A percentile compares a stretch with the other conserved stretches of the same genome.
Conservation (phyloP, 164 flowering plant genomes). For the Santalum album region DNA sequence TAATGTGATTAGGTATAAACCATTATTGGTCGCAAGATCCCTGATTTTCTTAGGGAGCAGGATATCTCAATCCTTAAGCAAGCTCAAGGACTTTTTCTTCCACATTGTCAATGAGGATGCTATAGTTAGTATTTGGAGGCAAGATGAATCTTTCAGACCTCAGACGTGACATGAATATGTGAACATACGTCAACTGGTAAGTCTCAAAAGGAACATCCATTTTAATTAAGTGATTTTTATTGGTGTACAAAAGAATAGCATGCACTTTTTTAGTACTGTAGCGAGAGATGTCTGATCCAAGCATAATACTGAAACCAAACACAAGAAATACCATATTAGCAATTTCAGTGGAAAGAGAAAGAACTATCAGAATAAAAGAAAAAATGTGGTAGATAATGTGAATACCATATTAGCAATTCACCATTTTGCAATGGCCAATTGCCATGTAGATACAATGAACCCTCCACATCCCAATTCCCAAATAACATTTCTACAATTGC, state of each 20-base stretch:
- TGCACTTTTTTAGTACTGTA: slow-evolving; percentile 88
- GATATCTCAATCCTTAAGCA: slow-evolving; percentile 77
- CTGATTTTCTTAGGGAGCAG: slow-evolving; percentile 85
- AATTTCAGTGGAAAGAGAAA: too few species aligned
- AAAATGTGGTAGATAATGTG: too few species aligned
- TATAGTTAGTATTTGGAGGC: slow-evolving; percentile 88
- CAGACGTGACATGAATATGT: too few species aligned
- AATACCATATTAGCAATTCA: too few species aligned
- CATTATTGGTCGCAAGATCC: slow-evolving; percentile 80
- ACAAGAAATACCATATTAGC: not conserved
- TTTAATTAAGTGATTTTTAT: slow-evolving; percentile 69
- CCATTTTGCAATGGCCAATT: too few species aligned
- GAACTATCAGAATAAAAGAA: too few species aligned
- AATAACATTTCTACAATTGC: too few species aligned
- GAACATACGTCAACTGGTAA: slow-evolving; percentile 78
- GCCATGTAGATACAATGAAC: too few species aligned
- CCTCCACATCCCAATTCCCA: too few species aligned
- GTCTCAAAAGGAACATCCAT: slow-evolving; percentile 97
- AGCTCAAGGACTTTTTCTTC: slow-evolving; percentile 83
- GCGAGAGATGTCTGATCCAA: slow-evolving; percentile 97
- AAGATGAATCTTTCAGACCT: slow-evolving; percentile 78
- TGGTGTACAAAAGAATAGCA: slow-evolving; percentile 65
- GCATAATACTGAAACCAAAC: slow-evolving; percentile 72
- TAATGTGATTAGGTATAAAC: not conserved
- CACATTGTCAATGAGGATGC: slow-evolving; percentile 75